Evolutionary conservation across 2,329 filamentous ascomycete species (phyloP).

Genomic region (Periconia sp.): DNA sequence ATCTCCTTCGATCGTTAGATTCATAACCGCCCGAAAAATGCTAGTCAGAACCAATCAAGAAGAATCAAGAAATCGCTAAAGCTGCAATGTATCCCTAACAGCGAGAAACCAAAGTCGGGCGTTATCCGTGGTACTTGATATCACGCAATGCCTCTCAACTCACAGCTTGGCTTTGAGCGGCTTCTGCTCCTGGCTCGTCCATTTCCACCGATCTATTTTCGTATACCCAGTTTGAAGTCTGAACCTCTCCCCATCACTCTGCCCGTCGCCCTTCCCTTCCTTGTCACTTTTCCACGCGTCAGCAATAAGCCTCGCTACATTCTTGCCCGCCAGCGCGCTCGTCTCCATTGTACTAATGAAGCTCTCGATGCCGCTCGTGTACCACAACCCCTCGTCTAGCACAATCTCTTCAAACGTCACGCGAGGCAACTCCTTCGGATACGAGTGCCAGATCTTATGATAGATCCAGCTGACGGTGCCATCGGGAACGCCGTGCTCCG

Average conservation of each 20-base stretch:
- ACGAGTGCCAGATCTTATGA: slow-evolving; percentile 75
- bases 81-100: too few species aligned
- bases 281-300: slow-evolving; percentile 59
- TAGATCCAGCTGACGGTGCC: slow-evolving; percentile 40
- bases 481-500: slow-evolving; percentile 35
- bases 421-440: slow-evolving; percentile 83
- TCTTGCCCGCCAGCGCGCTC: slow-evolving; percentile 87
- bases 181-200: slow-evolving; percentile 1
- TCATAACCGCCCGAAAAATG: too few species aligned
- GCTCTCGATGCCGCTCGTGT: slow-evolving; percentile 76
- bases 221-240: too few species aligned
- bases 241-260: too few species aligned
- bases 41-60: too few species aligned
- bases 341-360: slow-evolving; percentile 99
- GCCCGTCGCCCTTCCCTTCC: slow-evolving; percentile 1
- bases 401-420: slow-evolving; percentile 85
- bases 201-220: too few species aligned
- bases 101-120: too few species aligned
- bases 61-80: too few species aligned
- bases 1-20: too few species aligned
- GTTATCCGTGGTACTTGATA: too few species aligned
- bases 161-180: slow-evolving; percentile 4
- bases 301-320: slow-evolving; percentile 74
- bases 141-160: too few species aligned
- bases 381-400: slow-evolving; percentile 70